Conservation (phyloP, 2,329 filamentous ascomycete species). For the Conoideocrella luteorostrata region DNA sequence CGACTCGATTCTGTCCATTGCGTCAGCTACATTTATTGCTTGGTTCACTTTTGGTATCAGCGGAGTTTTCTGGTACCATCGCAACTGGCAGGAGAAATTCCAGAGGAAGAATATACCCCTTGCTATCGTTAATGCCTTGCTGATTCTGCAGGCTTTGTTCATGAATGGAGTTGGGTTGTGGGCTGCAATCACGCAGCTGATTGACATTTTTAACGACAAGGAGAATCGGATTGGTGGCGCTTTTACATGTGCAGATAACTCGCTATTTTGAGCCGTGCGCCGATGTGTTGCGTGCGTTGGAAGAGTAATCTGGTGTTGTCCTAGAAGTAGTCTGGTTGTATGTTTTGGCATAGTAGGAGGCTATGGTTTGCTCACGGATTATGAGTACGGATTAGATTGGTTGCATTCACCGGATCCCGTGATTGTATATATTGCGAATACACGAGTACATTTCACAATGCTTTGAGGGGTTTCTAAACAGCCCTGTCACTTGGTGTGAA, state of each 20-base stretch:
- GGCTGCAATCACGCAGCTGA: constrained; percentile 25
- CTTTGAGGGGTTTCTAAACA: no score
- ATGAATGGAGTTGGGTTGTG: constrained; percentile 30
- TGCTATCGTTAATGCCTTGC: constrained; percentile 19
- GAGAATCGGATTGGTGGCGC: constrained; percentile 21
- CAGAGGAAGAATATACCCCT: constrained; percentile 3
- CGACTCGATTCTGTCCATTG: constrained; percentile 30
- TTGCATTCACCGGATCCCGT: no score
- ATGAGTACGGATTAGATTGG: no score
- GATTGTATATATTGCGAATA: no score
- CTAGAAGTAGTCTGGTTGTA: no score
- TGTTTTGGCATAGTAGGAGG: no score
- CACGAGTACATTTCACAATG: no score
- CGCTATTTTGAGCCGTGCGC: constrained; percentile 25
- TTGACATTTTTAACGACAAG: constrained; percentile 22
- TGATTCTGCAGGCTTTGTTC: constrained; percentile 26
- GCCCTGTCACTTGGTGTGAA: no score
- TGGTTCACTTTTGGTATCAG: constrained; percentile 32
- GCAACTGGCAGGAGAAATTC: constrained; percentile 25
- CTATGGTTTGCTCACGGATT: no score
- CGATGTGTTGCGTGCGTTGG: no score
- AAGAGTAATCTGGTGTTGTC: no score
- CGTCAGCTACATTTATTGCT: constrained; percentile 28
- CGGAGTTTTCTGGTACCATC: constrained; percentile 29
- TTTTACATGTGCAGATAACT: constrained; percentile 28